A percentile compares a stretch with the other conserved stretches of the same genome.
Conservation (phyloP, 169 alveolate genomes). For the Pseudocohnilembus persalinus region DNA sequence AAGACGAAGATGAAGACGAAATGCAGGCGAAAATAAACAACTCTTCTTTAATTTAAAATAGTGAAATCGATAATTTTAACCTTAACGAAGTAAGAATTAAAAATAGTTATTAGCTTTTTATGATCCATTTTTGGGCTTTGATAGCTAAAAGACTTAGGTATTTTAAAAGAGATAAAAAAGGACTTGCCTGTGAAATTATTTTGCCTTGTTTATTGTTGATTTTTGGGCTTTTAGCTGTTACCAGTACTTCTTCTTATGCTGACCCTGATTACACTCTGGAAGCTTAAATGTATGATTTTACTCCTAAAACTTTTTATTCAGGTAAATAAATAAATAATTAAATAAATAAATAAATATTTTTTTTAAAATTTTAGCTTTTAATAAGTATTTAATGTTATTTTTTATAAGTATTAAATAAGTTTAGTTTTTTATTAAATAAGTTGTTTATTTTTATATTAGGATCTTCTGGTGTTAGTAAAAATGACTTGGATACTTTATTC, state of each 20-base stretch:
- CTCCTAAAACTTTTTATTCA: too few species aligned
- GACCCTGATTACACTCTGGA: background rate
- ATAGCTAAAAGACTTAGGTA: constrained; percentile 54
- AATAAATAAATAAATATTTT: too few species aligned
- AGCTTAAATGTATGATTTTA: too few species aligned
- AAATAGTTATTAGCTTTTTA: constrained; percentile 18
- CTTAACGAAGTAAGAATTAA: constrained; percentile 7
- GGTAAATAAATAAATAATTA: too few species aligned
- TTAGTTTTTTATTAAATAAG: too few species aligned
- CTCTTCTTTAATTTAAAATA: background rate
- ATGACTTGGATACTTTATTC: too few species aligned
- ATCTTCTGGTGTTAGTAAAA: too few species aligned
- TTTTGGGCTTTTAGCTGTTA: constrained; percentile 54
- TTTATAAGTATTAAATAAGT: too few species aligned
- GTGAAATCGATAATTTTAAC: constrained; percentile 13
- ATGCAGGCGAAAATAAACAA: too few species aligned
- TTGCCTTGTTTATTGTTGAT: constrained; percentile 69
- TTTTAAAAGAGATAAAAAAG: constrained; percentile 64
- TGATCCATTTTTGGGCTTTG: constrained; percentile 58
- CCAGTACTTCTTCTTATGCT: background rate
- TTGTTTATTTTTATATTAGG: too few species aligned
- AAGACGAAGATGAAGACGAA: background rate
- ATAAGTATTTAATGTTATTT: too few species aligned
- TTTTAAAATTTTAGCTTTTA: too few species aligned
- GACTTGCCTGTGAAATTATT: constrained; percentile 68